Evolutionary conservation across 371 early-diverging fungal genomes (phyloP).

Genomic region (Quaeritorhiza haematococci): DNA sequence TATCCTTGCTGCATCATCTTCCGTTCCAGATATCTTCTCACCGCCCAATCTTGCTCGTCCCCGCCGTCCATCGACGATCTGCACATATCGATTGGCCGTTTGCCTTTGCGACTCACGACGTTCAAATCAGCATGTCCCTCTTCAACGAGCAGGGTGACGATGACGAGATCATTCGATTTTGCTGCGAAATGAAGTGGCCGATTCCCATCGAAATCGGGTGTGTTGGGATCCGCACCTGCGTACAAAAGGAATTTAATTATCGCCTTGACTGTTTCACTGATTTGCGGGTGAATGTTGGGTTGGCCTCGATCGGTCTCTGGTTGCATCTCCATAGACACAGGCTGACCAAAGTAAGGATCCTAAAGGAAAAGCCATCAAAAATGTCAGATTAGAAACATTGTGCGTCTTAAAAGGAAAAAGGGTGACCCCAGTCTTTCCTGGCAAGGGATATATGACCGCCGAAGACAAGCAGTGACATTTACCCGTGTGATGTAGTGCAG

Average conservation of each 20-base stretch:
- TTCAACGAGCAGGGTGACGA: constrained; percentile 2
- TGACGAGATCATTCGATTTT: background rate
- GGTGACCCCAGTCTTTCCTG: background rate
- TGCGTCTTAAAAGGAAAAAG: background rate
- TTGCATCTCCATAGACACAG: constrained; percentile 24
- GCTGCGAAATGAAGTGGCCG: constrained; percentile 63
- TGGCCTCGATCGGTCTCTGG: background rate
- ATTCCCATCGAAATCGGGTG: constrained; percentile 58
- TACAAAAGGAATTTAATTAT: background rate
- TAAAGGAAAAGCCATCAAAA: constrained; percentile 37
- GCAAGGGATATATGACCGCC: background rate
- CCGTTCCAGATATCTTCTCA: no score
- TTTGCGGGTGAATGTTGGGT: background rate
- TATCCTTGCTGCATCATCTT: no score
- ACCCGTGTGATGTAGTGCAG: constrained; percentile 44
- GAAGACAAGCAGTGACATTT: constrained; percentile 27
- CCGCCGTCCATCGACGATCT: no score
- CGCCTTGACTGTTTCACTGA: background rate
- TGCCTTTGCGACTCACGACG: no score
- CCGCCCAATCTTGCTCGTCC: no score
- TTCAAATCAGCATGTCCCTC: no score
- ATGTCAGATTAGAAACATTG: no score
- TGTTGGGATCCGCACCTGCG: constrained; percentile 26
- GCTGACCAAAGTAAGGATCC: no score
- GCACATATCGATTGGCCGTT: no score